phyloP scores from a whole-genome alignment of 768 basidiomycete species.

The Calvatia gigantea region DNA sequence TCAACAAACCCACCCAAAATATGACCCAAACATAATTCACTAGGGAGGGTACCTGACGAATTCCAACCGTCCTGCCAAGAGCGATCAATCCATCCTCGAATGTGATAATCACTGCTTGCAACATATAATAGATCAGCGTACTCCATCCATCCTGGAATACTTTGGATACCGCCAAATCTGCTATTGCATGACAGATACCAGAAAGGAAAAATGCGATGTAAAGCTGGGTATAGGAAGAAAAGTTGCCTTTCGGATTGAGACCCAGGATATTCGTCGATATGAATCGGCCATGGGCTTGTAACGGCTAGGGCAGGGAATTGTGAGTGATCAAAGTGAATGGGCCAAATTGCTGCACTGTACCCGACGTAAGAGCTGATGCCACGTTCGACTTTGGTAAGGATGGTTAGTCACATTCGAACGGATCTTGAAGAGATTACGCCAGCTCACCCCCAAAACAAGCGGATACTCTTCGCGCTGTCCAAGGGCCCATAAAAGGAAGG shows the following conservation, averaged over 20 bases:
- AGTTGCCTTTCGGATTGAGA: conserved; percentile 16
- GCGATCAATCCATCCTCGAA: conserved; percentile 26
- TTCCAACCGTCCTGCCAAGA: conserved; percentile 14
- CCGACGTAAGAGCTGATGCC: conserved; percentile 28
- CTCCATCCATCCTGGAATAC: background rate
- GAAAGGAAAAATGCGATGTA: conserved; percentile 30
- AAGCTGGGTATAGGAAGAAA: conserved; percentile 26
- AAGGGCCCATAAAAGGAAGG: conserved; percentile 23
- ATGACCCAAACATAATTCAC: conserved; percentile 11
- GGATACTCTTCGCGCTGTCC: conserved; percentile 26
- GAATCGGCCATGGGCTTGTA: conserved; percentile 21
- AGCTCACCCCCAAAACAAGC: conserved; percentile 33
- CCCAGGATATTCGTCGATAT: conserved; percentile 15
- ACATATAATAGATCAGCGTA: conserved; percentile 20
- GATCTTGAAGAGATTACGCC: background rate
- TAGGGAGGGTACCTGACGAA: background rate
- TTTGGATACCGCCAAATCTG: conserved; percentile 6
- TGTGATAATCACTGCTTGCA: conserved; percentile 28
- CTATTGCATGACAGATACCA: conserved; percentile 22
- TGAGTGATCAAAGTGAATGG: background rate
- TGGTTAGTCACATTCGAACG: background rate
- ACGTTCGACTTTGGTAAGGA: conserved; percentile 27
- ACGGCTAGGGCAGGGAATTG: conserved; percentile 16
- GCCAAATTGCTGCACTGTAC: conserved; percentile 14
- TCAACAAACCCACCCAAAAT: background rate